phyloP scores from a whole-genome alignment of 176 grass and related monocot species.

The Metroxylon sagu region DNA sequence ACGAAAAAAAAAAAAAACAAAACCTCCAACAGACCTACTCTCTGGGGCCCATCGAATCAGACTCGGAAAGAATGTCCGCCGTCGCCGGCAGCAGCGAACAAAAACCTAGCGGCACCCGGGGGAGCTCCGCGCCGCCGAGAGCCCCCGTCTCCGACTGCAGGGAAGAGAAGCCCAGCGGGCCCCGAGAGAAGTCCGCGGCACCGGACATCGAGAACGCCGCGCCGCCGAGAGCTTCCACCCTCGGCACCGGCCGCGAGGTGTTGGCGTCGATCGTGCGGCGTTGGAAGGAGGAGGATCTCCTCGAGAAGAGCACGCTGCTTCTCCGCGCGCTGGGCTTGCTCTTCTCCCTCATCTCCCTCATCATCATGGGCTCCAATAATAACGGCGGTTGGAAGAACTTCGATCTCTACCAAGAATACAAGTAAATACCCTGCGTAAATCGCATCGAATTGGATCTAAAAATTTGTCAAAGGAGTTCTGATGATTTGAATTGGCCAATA shows the following conservation, averaged over 20 bases:
- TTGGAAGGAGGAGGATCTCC: conserved; percentile 17
- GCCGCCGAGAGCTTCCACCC: too few relatives aligned
- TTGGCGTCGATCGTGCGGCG: conserved; percentile 2
- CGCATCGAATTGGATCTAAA: too few relatives aligned
- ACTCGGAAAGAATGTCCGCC: too few relatives aligned
- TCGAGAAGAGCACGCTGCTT: conserved; percentile 24
- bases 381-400: conserved; percentile 82
- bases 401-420: conserved; percentile 56
- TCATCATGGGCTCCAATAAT: conserved; percentile 53
- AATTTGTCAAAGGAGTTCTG: neutral
- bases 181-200: neutral
- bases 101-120: too few relatives aligned
- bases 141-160: conserved; percentile 1
- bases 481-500: neutral
- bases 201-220: neutral
- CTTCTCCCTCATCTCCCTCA: conserved; percentile 36
- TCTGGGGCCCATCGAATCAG: too few relatives aligned
- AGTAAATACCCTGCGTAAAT: neutral
- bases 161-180: neutral
- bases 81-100: too few relatives aligned
- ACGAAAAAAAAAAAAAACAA: too few relatives aligned
- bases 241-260: neutral
- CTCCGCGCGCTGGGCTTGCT: conserved; percentile 35
- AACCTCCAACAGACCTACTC: too few relatives aligned
- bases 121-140: too few relatives aligned